Conservation (phyloP, 2,329 filamentous ascomycete species). For the Alternaria sp. region DNA sequence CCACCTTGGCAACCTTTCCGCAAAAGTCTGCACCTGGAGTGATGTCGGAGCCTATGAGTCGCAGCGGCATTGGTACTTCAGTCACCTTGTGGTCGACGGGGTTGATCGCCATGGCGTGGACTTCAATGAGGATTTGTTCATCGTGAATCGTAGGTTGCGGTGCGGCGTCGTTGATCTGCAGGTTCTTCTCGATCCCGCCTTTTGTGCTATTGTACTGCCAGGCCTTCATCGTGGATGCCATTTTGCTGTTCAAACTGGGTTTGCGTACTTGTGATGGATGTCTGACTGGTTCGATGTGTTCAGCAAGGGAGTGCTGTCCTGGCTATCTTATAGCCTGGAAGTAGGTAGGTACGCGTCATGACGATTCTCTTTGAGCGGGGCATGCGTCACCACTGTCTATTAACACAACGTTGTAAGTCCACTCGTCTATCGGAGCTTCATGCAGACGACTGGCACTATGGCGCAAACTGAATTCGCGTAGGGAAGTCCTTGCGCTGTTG, state of each 20-base stretch:
- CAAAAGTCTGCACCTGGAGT: constrained; percentile 61
- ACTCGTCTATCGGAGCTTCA: neutral
- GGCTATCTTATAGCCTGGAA: constrained; percentile 10
- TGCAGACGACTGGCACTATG: neutral
- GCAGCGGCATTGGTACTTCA: constrained; percentile 55
- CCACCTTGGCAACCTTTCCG: constrained; percentile 58
- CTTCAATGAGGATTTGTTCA: constrained; percentile 63
- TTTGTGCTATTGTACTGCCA: constrained; percentile 63
- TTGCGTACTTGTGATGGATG: neutral
- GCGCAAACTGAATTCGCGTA: neutral
- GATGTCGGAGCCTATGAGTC: constrained; percentile 50
- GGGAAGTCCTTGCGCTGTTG: neutral
- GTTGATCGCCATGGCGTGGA: constrained; percentile 65
- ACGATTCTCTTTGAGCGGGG: constrained; percentile 15
- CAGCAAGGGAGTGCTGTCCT: constrained; percentile 2
- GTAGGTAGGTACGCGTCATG: constrained; percentile 16
- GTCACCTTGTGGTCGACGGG: constrained; percentile 71
- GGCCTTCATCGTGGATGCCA: constrained; percentile 61
- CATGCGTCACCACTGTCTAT: neutral
- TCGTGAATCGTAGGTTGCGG: constrained; percentile 52
- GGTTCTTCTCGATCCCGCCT: constrained; percentile 62
- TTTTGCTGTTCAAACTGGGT: constrained; percentile 10
- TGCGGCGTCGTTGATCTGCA: constrained; percentile 57
- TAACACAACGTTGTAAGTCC: neutral
- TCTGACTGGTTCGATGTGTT: neutral